Evolutionary conservation across 1,284 basidiomycete species (phyloP).

Genomic region (Coniophora puteana): DNA sequence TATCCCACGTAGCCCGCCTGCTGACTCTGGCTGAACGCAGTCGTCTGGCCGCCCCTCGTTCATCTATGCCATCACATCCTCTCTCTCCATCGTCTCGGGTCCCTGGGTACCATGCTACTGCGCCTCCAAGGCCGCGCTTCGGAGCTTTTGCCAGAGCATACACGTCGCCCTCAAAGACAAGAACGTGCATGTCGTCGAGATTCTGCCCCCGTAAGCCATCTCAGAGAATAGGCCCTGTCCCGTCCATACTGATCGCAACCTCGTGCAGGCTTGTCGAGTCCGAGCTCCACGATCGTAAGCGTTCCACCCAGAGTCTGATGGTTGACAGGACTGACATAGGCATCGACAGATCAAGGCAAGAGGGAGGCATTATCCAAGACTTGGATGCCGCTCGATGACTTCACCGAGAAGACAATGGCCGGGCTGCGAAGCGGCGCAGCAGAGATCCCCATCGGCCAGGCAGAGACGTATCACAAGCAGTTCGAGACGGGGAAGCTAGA

Average conservation of each 20-base stretch:
- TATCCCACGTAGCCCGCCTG: not conserved
- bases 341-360: constrained; percentile 45
- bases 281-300: constrained; percentile 59
- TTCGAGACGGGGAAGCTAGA: constrained; percentile 31
- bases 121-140: constrained; percentile 62
- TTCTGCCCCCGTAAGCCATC: constrained; percentile 57
- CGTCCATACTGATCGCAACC: constrained; percentile 1
- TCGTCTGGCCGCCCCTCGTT: constrained; percentile 42
- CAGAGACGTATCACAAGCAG: constrained; percentile 19
- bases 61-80: constrained; percentile 52
- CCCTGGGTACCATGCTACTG: constrained; percentile 47
- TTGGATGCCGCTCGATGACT: constrained; percentile 60
- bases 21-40: constrained; percentile 18
- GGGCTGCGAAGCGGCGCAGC: constrained; percentile 44
- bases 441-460: constrained; percentile 33
- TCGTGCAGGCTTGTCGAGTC: constrained; percentile 52
- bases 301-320: not conserved
- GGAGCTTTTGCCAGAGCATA: constrained; percentile 48
- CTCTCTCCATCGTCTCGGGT: constrained; percentile 43
- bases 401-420: constrained; percentile 41
- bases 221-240: not conserved
- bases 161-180: constrained; percentile 45
- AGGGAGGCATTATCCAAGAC: constrained; percentile 42
- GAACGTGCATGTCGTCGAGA: constrained; percentile 54
- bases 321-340: constrained; percentile 3